These are phyloP conservation scores for Artomyces pyxidatus DNA, from an alignment of 768 basidiomycete genomes.

Conservation along the genomic window DNA sequence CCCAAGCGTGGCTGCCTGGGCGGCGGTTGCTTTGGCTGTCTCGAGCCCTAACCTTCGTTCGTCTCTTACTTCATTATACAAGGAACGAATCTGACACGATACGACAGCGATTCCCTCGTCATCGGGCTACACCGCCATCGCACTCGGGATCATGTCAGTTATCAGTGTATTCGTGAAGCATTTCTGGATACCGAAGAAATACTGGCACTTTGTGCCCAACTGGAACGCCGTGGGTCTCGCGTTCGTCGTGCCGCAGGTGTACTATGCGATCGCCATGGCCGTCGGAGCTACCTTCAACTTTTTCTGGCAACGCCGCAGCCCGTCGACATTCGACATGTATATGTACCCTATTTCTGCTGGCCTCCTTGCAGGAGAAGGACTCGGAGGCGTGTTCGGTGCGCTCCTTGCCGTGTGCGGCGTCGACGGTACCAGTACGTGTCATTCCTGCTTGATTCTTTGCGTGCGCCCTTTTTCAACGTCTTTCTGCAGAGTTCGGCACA, in stretches of 20 bases:
- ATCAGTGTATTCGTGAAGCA: slow-evolving; percentile 37
- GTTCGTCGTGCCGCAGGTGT: slow-evolving; percentile 45
- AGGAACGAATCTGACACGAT: background rate
- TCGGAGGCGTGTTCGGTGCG: no score
- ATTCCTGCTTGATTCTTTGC: background rate
- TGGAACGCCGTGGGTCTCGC: slow-evolving; percentile 39
- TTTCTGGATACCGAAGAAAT: slow-evolving; percentile 40
- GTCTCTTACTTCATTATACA: background rate
- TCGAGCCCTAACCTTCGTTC: slow-evolving; percentile 33
- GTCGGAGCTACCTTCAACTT: slow-evolving; percentile 39
- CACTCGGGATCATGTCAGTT: slow-evolving; percentile 36
- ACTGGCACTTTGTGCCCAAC: slow-evolving; percentile 43
- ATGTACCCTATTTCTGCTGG: slow-evolving; percentile 50
- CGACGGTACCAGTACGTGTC: no score
- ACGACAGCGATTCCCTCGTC: slow-evolving; percentile 36
- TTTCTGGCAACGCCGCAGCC: slow-evolving; percentile 39
- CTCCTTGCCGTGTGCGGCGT: no score
- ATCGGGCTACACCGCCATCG: slow-evolving; percentile 53
- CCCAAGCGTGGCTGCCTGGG: slow-evolving; percentile 49
- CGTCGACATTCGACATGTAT: slow-evolving; percentile 42
- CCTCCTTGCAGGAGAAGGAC: slow-evolving; percentile 49
- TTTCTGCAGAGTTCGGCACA: slow-evolving; percentile 29
- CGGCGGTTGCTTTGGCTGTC: slow-evolving; percentile 45
- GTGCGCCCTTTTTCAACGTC: background rate
- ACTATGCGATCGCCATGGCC: slow-evolving; percentile 45